A percentile compares a stretch with the other conserved stretches of the same genome.
These are phyloP conservation scores for Scutellaria minor DNA, from an alignment of 257 asterid genomes.

Conservation along the genomic window DNA sequence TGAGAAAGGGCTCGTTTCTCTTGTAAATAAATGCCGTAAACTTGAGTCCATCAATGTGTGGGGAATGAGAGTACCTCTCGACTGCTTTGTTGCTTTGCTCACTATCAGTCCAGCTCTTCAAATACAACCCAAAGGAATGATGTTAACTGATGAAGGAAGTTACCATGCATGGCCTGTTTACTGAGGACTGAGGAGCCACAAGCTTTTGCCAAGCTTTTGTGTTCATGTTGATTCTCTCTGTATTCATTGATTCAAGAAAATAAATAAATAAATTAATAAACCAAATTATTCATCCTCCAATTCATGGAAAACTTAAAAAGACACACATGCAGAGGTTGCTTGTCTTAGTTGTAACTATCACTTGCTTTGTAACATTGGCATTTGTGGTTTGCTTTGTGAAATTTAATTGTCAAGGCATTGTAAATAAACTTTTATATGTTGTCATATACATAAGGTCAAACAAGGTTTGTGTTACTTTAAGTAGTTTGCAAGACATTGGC, in stretches of 20 bases:
- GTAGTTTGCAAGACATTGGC: slow-evolving; percentile 13
- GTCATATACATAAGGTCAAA: slow-evolving; percentile 6
- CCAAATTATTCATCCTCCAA: not conserved
- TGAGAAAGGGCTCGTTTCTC: slow-evolving; percentile 72
- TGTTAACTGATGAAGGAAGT: slow-evolving; percentile 44
- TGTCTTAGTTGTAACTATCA: not conserved
- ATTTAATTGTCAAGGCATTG: slow-evolving; percentile 4
- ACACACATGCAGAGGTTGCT: not conserved
- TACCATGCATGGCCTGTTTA: slow-evolving; percentile 53
- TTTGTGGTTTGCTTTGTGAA: slow-evolving; percentile 16
- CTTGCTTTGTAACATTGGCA: not conserved
- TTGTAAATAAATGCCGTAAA: slow-evolving; percentile 73
- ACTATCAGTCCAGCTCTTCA: slow-evolving; percentile 81
- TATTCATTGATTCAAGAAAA: not conserved
- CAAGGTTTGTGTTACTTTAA: slow-evolving; percentile 8
- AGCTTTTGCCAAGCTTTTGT: not conserved
- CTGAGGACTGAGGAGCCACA: slow-evolving; percentile 40
- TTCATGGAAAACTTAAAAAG: not conserved
- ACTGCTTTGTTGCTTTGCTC: slow-evolving; percentile 72
- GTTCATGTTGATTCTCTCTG: slow-evolving; percentile 35
- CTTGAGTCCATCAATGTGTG: slow-evolving; percentile 83
- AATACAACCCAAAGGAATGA: slow-evolving; percentile 66
- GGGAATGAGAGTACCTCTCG: slow-evolving; percentile 77
- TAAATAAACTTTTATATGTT: slow-evolving; percentile 14
- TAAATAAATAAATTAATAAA: not conserved